Evolutionary conservation across 2,329 filamentous ascomycete genomes (phyloP), one percentile per base, ranked within the genome.

Genomic region (Orbilia oligospora): DNA sequence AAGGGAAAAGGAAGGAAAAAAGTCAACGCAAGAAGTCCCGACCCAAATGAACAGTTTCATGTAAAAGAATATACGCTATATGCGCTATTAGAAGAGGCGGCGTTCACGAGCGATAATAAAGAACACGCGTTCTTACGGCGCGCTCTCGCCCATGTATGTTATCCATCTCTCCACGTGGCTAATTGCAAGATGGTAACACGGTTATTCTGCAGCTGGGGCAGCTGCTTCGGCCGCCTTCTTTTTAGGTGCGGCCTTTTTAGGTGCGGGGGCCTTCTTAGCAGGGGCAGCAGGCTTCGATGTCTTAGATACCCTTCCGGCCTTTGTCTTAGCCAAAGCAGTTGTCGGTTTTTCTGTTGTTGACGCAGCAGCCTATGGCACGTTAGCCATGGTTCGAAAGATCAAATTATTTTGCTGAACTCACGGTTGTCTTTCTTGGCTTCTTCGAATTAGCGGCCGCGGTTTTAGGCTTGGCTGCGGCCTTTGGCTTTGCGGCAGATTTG

Each of bases 291-390:
- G 24, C 38, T 79, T 79, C 1, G 76, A 10, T 9, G 71, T 36
- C 51, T 79, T 79, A 2, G 69, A 63, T 6, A 79, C 69, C 38
- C 76, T 61, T 49, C 76, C 76, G 1, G 70, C 30, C 49, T 79
- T 79, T 4, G 76, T 79, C 64, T 79, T 79, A 30, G 38, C 51
- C 12, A 67, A 12, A 18, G 70, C 56, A 9, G 56, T 20, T 14
- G 56, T 20, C 5, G 76, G n/a, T 30, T 79, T 79, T 36, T 73
- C 71, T 8, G 64, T 63, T 10, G 63, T 6, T 1, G 71, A 4
- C n/a, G 49, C 18, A 16, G 49, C 8, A 16, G 49, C 8, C 24
- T 63, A 12, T 46, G 22, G 4, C 5, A 14, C 36, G 56, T 73
- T 41, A 67, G 61, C 27, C 4, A 16, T 3, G 36, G 10, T 30